Conservation (phyloP, 2,329 filamentous ascomycete genomes). For the Cytospora schulzeri region DNA sequence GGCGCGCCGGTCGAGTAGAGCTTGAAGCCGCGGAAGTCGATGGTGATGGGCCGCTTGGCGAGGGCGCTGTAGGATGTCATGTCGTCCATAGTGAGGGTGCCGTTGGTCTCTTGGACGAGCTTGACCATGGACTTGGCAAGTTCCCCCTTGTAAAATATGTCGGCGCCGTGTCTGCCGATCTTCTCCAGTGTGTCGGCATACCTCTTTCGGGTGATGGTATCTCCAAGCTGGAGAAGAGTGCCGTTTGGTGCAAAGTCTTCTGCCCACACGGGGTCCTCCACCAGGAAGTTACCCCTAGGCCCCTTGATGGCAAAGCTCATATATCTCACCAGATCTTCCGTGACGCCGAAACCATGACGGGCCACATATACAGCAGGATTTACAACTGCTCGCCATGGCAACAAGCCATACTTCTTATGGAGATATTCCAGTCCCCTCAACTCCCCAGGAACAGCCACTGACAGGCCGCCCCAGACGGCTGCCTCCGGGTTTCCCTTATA, state of each 20-base stretch:
- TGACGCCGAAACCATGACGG: slow-evolving; percentile 71
- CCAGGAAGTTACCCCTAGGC: slow-evolving; percentile 61
- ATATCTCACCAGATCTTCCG: slow-evolving; percentile 72
- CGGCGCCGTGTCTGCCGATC: slow-evolving; percentile 68
- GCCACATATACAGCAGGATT: slow-evolving; percentile 75
- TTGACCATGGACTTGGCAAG: slow-evolving; percentile 71
- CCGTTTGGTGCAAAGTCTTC: slow-evolving; percentile 85
- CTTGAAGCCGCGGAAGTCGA: slow-evolving; percentile 70
- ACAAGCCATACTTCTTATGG: slow-evolving; percentile 68
- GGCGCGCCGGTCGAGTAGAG: slow-evolving; percentile 73
- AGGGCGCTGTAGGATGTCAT: slow-evolving; percentile 71
- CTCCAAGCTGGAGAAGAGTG: slow-evolving; percentile 68
- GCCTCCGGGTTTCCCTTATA: slow-evolving; percentile 69
- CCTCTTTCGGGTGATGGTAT: slow-evolving; percentile 77
- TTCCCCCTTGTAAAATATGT: slow-evolving; percentile 42
- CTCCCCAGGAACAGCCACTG: slow-evolving; percentile 72
- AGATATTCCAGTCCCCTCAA: slow-evolving; percentile 78
- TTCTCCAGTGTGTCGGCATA: slow-evolving; percentile 77
- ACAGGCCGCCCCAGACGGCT: slow-evolving; percentile 73
- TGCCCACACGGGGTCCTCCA: slow-evolving; percentile 77
- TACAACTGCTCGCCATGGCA: slow-evolving; percentile 73
- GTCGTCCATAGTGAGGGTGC: slow-evolving; percentile 84
- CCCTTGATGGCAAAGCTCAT: slow-evolving; percentile 56
- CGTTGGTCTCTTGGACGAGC: slow-evolving; percentile 68
- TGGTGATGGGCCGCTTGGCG: slow-evolving; percentile 60